A percentile compares a stretch with the other conserved stretches of the same genome.
These are phyloP conservation scores for Plasmodium billcollinsi DNA, from an alignment of 169 alveolate species.

Conservation along the genomic window DNA sequence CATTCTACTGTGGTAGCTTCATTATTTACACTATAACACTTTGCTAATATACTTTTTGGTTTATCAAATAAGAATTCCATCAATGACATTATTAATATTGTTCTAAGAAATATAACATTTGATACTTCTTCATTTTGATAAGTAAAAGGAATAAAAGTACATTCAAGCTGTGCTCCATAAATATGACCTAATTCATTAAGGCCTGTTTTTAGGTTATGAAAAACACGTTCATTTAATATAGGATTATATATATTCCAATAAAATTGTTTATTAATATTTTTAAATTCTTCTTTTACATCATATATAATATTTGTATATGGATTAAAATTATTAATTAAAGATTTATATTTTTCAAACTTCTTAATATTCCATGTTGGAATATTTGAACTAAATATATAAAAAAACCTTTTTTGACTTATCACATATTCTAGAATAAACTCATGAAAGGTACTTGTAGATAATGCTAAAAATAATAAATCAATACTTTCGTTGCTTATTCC, in stretches of 20 bases:
- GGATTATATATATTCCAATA: constrained; percentile 72
- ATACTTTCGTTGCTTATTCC: constrained; percentile 19
- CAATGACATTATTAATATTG: constrained; percentile 42
- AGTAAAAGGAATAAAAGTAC: constrained; percentile 58
- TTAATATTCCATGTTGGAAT: constrained; percentile 37
- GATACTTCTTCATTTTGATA: constrained; percentile 44
- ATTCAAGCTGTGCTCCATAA: constrained; percentile 55
- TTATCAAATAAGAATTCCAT: constrained; percentile 54
- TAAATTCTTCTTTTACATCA: constrained; percentile 58
- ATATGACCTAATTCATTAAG: constrained; percentile 50
- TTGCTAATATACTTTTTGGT: constrained; percentile 32
- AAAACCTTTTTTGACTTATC: constrained; percentile 50
- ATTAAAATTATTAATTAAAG: constrained; percentile 46
- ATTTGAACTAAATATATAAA: constrained; percentile 41
- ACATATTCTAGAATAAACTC: constrained; percentile 45
- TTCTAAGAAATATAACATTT: constrained; percentile 38
- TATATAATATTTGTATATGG: constrained; percentile 19
- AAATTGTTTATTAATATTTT: constrained; percentile 49
- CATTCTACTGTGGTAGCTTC: constrained; percentile 23
- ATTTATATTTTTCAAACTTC: constrained; percentile 15
- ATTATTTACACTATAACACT: constrained; percentile 34
- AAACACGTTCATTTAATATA: constrained; percentile 48
- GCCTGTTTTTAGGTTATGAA: constrained; percentile 33
- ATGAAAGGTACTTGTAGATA: constrained; percentile 39
- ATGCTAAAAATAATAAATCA: constrained; percentile 55